Conservation (phyloP, 805 yeast genomes). For the Lachancea dasiensis region DNA sequence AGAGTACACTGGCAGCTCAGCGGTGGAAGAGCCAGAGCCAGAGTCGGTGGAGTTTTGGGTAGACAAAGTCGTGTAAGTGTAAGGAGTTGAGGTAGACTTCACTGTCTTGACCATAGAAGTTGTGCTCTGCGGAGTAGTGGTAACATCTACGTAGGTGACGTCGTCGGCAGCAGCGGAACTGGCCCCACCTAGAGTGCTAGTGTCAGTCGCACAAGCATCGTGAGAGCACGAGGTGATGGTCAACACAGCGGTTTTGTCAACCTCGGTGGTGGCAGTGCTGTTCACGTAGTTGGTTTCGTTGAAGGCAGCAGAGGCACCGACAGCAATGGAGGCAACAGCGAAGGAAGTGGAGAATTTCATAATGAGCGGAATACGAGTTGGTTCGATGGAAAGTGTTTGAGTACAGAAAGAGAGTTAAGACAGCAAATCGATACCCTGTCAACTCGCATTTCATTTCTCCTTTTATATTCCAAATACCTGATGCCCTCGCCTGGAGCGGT, state of each 20-base stretch:
- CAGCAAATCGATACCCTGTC: too few relatives aligned
- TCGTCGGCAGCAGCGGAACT: slow-evolving; percentile 33
- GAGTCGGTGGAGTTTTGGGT: slow-evolving; percentile 12
- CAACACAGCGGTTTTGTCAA: slow-evolving; percentile 26
- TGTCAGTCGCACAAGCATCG: slow-evolving; percentile 27
- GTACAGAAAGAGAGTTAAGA: background rate
- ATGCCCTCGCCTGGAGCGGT: background rate
- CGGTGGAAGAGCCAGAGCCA: slow-evolving; percentile 13
- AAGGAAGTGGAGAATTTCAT: slow-evolving; percentile 9
- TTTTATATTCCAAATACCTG: background rate
- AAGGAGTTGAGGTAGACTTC: slow-evolving; percentile 36
- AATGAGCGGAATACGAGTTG: slow-evolving; percentile 2
- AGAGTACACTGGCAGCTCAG: slow-evolving; percentile 12
- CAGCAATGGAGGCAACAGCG: slow-evolving; percentile 12
- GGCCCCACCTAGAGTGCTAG: slow-evolving; percentile 31
- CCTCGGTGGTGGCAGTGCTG: slow-evolving; percentile 18
- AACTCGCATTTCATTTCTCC: too few relatives aligned
- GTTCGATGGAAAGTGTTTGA: background rate
- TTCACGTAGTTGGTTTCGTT: slow-evolving; percentile 18
- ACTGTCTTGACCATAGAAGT: slow-evolving; percentile 42
- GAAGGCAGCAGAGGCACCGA: slow-evolving; percentile 15
- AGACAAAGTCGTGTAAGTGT: slow-evolving; percentile 30
- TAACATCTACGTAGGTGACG: slow-evolving; percentile 42
- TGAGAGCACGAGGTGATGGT: slow-evolving; percentile 34
- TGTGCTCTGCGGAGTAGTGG: slow-evolving; percentile 45